Conservation (phyloP, 176 grass and related monocot species). For the Zizania latifolia region DNA sequence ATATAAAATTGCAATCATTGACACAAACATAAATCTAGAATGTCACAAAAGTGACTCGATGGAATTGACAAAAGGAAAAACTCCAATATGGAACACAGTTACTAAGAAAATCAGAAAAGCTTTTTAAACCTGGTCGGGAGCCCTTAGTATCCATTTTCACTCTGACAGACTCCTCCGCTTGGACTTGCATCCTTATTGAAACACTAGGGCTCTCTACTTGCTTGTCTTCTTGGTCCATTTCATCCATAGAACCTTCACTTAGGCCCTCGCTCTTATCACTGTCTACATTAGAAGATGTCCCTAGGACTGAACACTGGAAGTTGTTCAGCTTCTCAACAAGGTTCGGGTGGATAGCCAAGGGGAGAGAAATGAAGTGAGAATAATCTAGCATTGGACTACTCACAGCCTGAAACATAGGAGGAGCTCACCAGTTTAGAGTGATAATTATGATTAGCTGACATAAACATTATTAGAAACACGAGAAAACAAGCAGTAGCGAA, state of each 20-base stretch:
- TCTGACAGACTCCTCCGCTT: constrained; percentile 37
- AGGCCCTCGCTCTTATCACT: constrained; percentile 35
- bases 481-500: background rate
- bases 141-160: constrained; percentile 35
- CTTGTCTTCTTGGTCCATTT: constrained; percentile 35
- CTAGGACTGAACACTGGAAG: constrained; percentile 73
- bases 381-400: constrained; percentile 73
- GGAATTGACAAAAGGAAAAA: constrained; percentile 1
- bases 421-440: background rate
- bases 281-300: constrained; percentile 29
- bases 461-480: background rate
- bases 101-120: constrained; percentile 19
- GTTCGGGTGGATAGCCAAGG: constrained; percentile 68
- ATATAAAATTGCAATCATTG: background rate
- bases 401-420: constrained; percentile 50
- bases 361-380: constrained; percentile 92
- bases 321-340: constrained; percentile 63
- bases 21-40: background rate
- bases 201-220: constrained; percentile 28
- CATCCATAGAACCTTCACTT: constrained; percentile 44
- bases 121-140: constrained; percentile 29
- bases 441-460: background rate
- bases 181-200: constrained; percentile 33
- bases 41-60: background rate
- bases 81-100: background rate